These are phyloP conservation scores for Megacollybia marginata DNA, from an alignment of 768 basidiomycete genomes.

Conservation along the genomic window DNA sequence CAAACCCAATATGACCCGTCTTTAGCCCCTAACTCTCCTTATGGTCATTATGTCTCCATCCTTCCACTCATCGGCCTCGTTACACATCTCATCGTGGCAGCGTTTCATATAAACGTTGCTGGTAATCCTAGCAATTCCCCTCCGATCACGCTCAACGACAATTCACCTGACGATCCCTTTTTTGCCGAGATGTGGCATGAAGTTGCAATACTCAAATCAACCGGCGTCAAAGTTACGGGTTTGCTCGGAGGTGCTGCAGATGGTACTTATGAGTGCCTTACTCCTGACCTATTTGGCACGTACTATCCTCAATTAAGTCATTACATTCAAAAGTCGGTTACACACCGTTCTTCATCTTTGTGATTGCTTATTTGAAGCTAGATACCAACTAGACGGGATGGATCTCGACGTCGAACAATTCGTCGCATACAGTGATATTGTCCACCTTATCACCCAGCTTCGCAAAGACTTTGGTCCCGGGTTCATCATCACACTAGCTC, in stretches of 20 bases:
- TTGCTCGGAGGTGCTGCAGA: conserved; percentile 19
- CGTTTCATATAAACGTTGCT: conserved; percentile 17
- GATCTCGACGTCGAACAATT: conserved; percentile 19
- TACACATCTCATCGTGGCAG: conserved; percentile 18
- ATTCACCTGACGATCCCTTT: conserved; percentile 9
- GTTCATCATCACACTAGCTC: conserved; percentile 20
- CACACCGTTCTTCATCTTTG: not conserved
- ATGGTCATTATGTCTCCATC: conserved; percentile 14
- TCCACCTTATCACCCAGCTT: conserved; percentile 14
- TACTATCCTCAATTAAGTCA: conserved; percentile 13
- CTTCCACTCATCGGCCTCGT: conserved; percentile 14
- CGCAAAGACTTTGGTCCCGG: conserved; percentile 16
- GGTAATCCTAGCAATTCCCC: not conserved
- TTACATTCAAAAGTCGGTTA: conserved; percentile 12
- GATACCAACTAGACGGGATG: conserved; percentile 18
- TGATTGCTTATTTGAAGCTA: not conserved
- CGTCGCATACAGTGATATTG: conserved; percentile 8
- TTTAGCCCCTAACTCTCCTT: conserved; percentile 1
- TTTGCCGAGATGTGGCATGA: conserved; percentile 18
- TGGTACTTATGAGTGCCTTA: conserved; percentile 13
- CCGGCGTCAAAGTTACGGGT: conserved; percentile 16
- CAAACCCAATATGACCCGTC: conserved; percentile 17
- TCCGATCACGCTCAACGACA: conserved; percentile 15
- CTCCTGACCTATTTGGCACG: conserved; percentile 9
- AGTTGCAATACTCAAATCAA: conserved; percentile 12